Conservation (phyloP, 2,329 filamentous ascomycete species). For the Karstenula rhodostoma region DNA sequence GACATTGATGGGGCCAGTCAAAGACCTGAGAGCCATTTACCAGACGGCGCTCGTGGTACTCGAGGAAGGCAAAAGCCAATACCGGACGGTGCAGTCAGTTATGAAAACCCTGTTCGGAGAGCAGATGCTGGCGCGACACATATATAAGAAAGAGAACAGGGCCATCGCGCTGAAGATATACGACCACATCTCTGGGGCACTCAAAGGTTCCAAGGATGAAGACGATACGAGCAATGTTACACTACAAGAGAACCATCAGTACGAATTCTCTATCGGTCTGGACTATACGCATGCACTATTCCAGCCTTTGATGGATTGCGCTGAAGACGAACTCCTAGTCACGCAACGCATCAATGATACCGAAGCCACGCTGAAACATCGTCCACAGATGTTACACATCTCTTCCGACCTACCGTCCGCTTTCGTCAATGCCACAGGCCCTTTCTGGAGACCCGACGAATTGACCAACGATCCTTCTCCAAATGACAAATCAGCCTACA, state of each 20-base stretch:
- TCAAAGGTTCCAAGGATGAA: constrained; percentile 36
- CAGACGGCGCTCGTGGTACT: constrained; percentile 52
- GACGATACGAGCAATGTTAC: constrained; percentile 29
- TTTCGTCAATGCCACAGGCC: constrained; percentile 35
- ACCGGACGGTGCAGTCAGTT: constrained; percentile 52
- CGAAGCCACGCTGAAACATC: constrained; percentile 27
- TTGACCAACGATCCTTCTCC: constrained; percentile 36
- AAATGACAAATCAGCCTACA: constrained; percentile 39
- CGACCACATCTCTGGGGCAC: constrained; percentile 48
- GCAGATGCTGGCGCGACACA: constrained; percentile 61
- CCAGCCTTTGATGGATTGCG: constrained; percentile 39
- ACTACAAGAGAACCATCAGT: constrained; percentile 46
- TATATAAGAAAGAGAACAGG: constrained; percentile 39
- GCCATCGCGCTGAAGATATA: constrained; percentile 34
- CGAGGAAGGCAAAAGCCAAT: constrained; percentile 39
- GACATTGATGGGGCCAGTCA: constrained; percentile 60
- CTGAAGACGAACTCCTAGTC: constrained; percentile 37
- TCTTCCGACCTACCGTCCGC: constrained; percentile 47
- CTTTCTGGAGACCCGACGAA: constrained; percentile 42
- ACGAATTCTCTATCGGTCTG: constrained; percentile 62
- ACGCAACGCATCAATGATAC: constrained; percentile 47
- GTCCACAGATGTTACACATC: constrained; percentile 21
- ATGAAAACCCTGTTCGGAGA: constrained; percentile 63
- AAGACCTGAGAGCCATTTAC: constrained; percentile 58
- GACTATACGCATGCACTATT: constrained; percentile 62